A percentile compares a stretch with the other conserved stretches of the same genome.
These are phyloP conservation scores for Paraphaeosphaeria sporulosa DNA, from an alignment of 2,329 filamentous ascomycete species.

Conservation along the genomic window DNA sequence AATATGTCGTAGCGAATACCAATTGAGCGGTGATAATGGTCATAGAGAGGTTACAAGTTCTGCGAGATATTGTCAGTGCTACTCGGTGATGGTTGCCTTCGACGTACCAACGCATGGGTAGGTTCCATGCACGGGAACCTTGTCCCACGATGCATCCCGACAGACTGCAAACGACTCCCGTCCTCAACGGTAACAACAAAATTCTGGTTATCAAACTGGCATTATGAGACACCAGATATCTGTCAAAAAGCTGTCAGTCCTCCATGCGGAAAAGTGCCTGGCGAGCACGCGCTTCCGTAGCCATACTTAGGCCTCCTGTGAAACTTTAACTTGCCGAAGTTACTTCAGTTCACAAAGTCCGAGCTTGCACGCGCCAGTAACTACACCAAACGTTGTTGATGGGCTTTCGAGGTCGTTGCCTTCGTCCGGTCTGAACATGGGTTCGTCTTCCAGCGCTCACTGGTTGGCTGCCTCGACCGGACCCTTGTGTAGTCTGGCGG, in stretches of 20 bases:
- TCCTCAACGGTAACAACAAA: background rate
- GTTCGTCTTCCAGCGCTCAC: background rate
- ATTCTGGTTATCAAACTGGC: background rate
- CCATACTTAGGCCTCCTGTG: background rate
- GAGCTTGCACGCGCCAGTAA: background rate
- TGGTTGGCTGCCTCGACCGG: background rate
- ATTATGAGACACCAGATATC: background rate
- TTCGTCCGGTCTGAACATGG: background rate
- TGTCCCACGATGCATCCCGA: slow-evolving; percentile 1
- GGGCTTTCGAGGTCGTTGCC: background rate
- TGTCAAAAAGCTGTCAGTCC: slow-evolving; percentile 1
- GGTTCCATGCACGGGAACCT: background rate
- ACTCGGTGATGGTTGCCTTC: background rate
- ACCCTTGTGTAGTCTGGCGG: background rate
- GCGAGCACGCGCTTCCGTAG: background rate
- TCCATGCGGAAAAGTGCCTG: background rate
- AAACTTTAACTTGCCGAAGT: background rate
- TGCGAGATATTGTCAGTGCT: background rate
- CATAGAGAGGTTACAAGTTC: background rate
- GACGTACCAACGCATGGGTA: slow-evolving; percentile 3
- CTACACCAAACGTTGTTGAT: background rate
- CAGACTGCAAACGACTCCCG: background rate
- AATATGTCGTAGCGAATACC: slow-evolving; percentile 2
- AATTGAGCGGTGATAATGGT: background rate
- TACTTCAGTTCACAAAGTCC: background rate